These are phyloP conservation scores for Phaeophleospora eucalypticola DNA, from an alignment of 2,329 filamentous ascomycete species.

Conservation along the genomic window DNA sequence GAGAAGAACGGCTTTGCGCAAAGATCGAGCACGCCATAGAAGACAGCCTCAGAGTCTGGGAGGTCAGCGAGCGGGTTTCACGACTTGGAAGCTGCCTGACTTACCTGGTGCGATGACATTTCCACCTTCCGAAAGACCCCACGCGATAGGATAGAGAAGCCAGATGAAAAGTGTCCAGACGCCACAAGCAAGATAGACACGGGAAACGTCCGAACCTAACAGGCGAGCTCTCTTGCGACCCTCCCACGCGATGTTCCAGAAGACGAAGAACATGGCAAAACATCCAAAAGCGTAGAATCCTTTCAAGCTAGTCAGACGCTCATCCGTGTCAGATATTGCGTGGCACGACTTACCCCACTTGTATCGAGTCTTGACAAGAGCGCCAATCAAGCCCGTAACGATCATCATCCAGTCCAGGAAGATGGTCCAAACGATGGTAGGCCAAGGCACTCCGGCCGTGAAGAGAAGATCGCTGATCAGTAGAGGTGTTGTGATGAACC, in stretches of 20 bases:
- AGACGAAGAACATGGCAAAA: slow-evolving; percentile 51
- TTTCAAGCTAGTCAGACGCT: slow-evolving; percentile 9
- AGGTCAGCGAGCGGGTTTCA: not conserved
- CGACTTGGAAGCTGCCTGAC: too few species aligned
- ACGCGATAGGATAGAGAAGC: slow-evolving; percentile 62
- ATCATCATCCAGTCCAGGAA: slow-evolving; percentile 65
- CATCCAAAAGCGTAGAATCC: slow-evolving; percentile 59
- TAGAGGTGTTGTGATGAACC: slow-evolving; percentile 59
- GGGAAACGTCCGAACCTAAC: slow-evolving; percentile 52
- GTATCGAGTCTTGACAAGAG: slow-evolving; percentile 59
- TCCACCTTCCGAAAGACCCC: slow-evolving; percentile 59
- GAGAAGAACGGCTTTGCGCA: slow-evolving; percentile 63
- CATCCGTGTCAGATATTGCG: not conserved
- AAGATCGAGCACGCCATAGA: slow-evolving; percentile 65
- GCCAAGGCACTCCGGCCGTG: slow-evolving; percentile 61
- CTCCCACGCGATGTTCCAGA: slow-evolving; percentile 56
- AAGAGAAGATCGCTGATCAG: slow-evolving; percentile 60
- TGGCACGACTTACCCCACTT: slow-evolving; percentile 60
- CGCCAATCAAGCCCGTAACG: slow-evolving; percentile 62
- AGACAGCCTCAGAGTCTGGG: slow-evolving; percentile 60
- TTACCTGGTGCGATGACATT: slow-evolving; percentile 56
- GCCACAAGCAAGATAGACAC: slow-evolving; percentile 55
- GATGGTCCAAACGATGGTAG: slow-evolving; percentile 59
- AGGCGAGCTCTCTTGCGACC: slow-evolving; percentile 53
- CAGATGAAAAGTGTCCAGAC: slow-evolving; percentile 57